Evolutionary conservation across 495 filamentous ascomycete species (phyloP).

Genomic region (Lasiosphaeria ovina): DNA sequence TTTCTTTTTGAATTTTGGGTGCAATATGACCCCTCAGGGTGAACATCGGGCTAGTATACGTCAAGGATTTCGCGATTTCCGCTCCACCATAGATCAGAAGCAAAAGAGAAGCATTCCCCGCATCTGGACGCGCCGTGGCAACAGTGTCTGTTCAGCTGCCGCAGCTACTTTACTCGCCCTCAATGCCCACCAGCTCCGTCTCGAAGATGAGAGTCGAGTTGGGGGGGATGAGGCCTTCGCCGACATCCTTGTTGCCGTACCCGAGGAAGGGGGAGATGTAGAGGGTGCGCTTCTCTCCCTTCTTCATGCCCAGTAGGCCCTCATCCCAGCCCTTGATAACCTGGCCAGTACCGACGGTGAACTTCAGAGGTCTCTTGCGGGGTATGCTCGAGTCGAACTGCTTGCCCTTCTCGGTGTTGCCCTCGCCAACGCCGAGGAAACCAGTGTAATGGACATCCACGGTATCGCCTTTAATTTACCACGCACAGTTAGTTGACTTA

Average conservation of each 20-base stretch:
- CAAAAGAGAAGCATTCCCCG: no score
- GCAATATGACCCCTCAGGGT: no score
- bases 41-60: no score
- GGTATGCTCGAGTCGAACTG: conserved; percentile 52
- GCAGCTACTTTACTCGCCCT: conserved; percentile 25
- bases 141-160: no score
- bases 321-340: conserved; percentile 88
- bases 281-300: conserved; percentile 75
- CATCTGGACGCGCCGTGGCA: no score
- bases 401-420: conserved; percentile 22
- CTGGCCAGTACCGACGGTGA: conserved; percentile 65
- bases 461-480: conserved; percentile 23
- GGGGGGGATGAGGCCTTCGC: conserved; percentile 56
- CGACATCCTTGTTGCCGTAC: conserved; percentile 67
- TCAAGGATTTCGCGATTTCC: no score
- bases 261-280: conserved; percentile 74
- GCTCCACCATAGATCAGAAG: no score
- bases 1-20: no score
- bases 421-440: conserved; percentile 19
- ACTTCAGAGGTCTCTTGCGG: conserved; percentile 63
- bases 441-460: conserved; percentile 35
- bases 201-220: conserved; percentile 61
- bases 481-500: conserved; percentile 3
- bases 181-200: conserved; percentile 77
- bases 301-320: conserved; percentile 82